Evolutionary conservation across 2,329 filamentous ascomycete species (phyloP).

Genomic region (Pseudocercospora vitis): DNA sequence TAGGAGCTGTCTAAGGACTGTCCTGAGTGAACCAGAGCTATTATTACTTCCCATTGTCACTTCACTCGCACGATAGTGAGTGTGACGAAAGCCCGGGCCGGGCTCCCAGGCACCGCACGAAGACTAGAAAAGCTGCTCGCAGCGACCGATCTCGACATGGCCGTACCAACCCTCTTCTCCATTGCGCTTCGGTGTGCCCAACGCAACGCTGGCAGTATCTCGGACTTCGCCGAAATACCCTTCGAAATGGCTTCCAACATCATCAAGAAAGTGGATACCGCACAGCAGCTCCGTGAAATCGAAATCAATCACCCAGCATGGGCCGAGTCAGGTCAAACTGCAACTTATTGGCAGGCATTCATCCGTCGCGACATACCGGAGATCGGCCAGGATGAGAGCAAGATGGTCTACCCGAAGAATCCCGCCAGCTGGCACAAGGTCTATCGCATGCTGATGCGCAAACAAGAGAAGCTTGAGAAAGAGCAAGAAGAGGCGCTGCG

Average conservation of each 20-base stretch:
- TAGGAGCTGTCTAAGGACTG: background rate
- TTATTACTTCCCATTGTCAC: background rate
- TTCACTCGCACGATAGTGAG: conserved; percentile 4
- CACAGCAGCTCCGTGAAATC: conserved; percentile 69
- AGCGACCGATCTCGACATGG: conserved; percentile 24
- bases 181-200: conserved; percentile 45
- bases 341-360: conserved; percentile 74
- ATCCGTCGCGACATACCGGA: conserved; percentile 75
- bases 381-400: conserved; percentile 51
- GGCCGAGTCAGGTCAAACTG: conserved; percentile 57
- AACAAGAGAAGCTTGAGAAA: conserved; percentile 40
- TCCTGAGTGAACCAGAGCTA: conserved; percentile 4
- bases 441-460: conserved; percentile 56
- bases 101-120: conserved; percentile 6
- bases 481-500: conserved; percentile 36
- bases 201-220: conserved; percentile 51
- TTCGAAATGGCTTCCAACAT: conserved; percentile 67
- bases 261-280: conserved; percentile 68
- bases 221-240: conserved; percentile 69
- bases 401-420: conserved; percentile 65
- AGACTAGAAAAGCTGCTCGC: conserved; percentile 3
- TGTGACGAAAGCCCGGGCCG: background rate
- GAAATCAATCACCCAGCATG: conserved; percentile 78
- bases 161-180: conserved; percentile 40
- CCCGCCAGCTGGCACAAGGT: conserved; percentile 74